These are phyloP conservation scores for Penicillium sp. DNA, from an alignment of 2,329 filamentous ascomycete species.

Conservation along the genomic window DNA sequence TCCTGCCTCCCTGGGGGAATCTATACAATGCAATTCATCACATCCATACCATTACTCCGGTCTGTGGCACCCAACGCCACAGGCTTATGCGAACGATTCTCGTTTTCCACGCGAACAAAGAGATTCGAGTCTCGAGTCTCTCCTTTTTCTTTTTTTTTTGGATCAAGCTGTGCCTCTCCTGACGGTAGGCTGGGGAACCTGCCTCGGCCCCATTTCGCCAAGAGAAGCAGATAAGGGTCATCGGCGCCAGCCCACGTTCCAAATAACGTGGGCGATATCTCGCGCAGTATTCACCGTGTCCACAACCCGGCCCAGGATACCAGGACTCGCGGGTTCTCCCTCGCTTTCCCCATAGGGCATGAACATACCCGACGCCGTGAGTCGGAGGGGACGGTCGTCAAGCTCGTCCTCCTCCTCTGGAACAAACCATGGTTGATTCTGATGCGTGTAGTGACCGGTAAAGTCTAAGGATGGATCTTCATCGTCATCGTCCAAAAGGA, in stretches of 20 bases:
- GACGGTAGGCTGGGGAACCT: not conserved
- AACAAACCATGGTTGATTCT: conserved; percentile 36
- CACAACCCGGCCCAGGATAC: conserved; percentile 75
- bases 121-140: not conserved
- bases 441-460: conserved; percentile 30
- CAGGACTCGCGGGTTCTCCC: conserved; percentile 63
- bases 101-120: not conserved
- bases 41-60: conserved; percentile 5
- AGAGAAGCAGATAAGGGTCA: conserved; percentile 31
- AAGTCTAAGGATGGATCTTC: conserved; percentile 53
- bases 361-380: conserved; percentile 86
- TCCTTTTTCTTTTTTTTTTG: not conserved
- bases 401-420: conserved; percentile 57
- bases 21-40: conserved; percentile 7
- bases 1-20: conserved; percentile 2
- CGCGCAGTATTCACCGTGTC: conserved; percentile 71
- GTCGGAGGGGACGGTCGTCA: conserved; percentile 63
- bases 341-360: conserved; percentile 74
- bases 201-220: not conserved
- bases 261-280: conserved; percentile 67
- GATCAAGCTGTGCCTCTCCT: not conserved
- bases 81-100: conserved; percentile 1
- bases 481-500: conserved; percentile 65
- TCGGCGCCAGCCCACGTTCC: conserved; percentile 66
- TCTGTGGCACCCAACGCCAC: conserved; percentile 3